Base-by-base conservation (phyloP, 2,329 filamentous ascomycete genomes). In the Diplodia seriata region DNA sequence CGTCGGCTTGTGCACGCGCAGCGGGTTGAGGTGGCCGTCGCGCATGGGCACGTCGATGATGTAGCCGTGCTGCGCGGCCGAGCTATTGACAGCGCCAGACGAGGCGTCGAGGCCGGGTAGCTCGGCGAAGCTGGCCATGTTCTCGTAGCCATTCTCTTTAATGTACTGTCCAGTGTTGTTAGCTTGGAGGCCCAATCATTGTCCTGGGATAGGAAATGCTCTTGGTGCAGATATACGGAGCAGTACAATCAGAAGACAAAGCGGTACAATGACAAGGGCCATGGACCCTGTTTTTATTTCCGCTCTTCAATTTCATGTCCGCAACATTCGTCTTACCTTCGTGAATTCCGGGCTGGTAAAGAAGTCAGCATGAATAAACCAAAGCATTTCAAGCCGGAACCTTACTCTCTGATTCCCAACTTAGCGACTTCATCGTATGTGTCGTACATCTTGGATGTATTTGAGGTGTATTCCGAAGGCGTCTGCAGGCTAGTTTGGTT, bases 21-120 rank as follows among this genome's bases (percentile, higher is more conserved):
- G 43, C n/a, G 43, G 43, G 43, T 51, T 62, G 4, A 26, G 7
- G 43, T 36, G 38, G 18, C 59, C 59, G 29, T 62, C 59, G 43
- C 59, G 59, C 59, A 62, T 62, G 59, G 59, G 43, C 20, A 62
- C 47, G 9, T 38, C 43, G 38, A 62, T 36, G 11, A 18, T 31
- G 15, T 23, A 3, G 18, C 59, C 59, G 1, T 20, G 29, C 18
- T 62, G 6, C 43, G 20, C 9, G 7, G 49, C 12, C 20, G 3
- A 38, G n/a, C 7, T 7, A 14, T n/a, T 47, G 40, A 33, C 5
- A 3, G 38, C 38, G n/a, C 26, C 55, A 14, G 40, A n/a, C 6
- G 6, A 11, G 1, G 38, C 57, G n/a, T 36, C 59, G 1, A 62
- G 43, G 29, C 59, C 59, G 18, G 59, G 47, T 4, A 62, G 43